These are phyloP conservation scores for Pneumocystis canis DNA, from an alignment of 1,139 yeast species.

Conservation along the genomic window DNA sequence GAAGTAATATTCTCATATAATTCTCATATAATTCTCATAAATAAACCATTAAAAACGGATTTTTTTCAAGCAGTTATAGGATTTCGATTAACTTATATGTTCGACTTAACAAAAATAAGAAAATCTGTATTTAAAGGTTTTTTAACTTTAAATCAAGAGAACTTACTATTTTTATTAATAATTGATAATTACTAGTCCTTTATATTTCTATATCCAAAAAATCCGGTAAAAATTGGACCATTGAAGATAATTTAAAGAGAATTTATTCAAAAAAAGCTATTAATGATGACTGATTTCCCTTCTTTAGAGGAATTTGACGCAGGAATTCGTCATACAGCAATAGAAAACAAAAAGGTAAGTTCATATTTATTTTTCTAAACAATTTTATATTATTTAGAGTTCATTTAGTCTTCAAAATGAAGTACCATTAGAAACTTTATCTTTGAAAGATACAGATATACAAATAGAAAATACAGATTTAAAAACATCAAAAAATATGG, in stretches of 20 bases:
- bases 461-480: background rate
- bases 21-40: background rate
- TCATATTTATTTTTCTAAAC: conserved; percentile 4
- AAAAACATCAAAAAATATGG: background rate
- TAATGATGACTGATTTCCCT: conserved; percentile 70
- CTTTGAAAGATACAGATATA: background rate
- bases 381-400: conserved; percentile 21
- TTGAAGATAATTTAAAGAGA: background rate
- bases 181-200: too few species aligned
- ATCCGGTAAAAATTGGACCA: background rate
- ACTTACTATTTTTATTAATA: too few species aligned
- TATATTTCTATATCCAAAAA: background rate
- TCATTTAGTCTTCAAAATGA: conserved; percentile 15
- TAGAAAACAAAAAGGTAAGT: conserved; percentile 15
- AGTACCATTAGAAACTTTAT: background rate
- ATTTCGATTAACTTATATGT: too few species aligned
- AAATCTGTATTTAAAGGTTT: background rate
- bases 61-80: background rate
- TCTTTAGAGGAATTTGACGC: conserved; percentile 44
- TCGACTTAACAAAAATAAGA: too few species aligned
- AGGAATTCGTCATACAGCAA: conserved; percentile 17
- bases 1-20: conserved; percentile 1
- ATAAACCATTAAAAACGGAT: background rate
- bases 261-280: background rate
- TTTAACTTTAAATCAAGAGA: too few species aligned